Percentiles rank a stretch among this genome's conserved stretches.
phyloP scores from a whole-genome alignment of 345 rosid species.

The Rhodamnia rubescens region DNA sequence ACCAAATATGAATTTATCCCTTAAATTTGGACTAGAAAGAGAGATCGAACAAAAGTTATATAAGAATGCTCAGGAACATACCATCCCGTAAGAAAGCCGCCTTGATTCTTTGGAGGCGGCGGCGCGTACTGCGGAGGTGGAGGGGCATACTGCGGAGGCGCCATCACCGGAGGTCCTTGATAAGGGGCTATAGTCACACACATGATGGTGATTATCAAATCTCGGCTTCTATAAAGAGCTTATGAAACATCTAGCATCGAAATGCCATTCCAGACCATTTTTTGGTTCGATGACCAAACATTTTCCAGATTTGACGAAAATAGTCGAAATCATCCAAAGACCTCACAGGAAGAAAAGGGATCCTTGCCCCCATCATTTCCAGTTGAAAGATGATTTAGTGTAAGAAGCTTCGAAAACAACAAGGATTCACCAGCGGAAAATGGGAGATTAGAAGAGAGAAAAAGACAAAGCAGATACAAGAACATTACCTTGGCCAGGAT shows the following conservation, averaged over 20 bases:
- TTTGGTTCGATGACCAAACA: not conserved
- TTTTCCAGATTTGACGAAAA: not conserved
- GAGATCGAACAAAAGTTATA: not conserved
- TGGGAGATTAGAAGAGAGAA: too few relatives aligned
- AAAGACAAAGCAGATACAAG: too few relatives aligned
- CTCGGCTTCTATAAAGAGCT: not conserved
- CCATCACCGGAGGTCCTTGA: not conserved
- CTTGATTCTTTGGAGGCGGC: not conserved
- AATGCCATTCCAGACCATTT: not conserved
- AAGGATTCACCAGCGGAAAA: too few relatives aligned
- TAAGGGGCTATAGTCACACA: not conserved
- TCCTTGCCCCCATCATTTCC: too few relatives aligned
- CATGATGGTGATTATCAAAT: not conserved
- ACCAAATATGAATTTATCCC: not conserved
- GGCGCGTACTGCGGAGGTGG: not conserved
- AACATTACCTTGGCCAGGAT: not conserved
- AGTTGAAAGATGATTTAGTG: accelerated
- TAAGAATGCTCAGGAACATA: not conserved
- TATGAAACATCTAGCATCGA: not conserved
- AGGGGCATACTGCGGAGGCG: too few relatives aligned
- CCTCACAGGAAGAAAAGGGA: too few relatives aligned
- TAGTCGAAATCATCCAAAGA: not conserved
- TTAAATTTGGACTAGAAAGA: not conserved
- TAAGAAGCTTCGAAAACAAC: accelerated
- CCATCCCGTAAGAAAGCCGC: not conserved